Conservation (phyloP, 768 basidiomycete species). For the Pholiota molesta region DNA sequence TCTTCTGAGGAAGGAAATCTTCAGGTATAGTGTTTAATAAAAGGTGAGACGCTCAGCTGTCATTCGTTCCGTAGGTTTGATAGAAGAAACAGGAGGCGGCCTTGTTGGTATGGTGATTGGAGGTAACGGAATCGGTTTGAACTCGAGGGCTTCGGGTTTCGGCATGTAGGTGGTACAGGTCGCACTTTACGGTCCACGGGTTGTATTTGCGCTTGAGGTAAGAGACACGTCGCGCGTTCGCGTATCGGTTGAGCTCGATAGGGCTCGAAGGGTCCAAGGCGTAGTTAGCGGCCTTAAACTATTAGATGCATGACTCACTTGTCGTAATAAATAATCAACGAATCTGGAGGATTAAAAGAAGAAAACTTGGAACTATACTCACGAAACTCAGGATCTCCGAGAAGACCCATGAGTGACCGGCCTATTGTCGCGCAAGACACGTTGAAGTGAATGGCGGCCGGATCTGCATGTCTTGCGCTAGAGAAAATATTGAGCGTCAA, state of each 20-base stretch:
- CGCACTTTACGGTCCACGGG: constrained; percentile 28
- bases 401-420: constrained; percentile 4
- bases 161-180: constrained; percentile 31
- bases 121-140: constrained; percentile 2
- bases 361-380: constrained; percentile 3
- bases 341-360: constrained; percentile 4
- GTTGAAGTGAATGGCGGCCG: not conserved
- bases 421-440: constrained; percentile 10
- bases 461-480: not conserved
- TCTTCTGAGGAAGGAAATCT: constrained; percentile 12
- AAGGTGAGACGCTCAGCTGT: no score
- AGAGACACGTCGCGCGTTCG: not conserved
- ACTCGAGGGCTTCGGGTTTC: constrained; percentile 12
- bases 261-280: constrained; percentile 5
- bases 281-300: not conserved
- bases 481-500: not conserved
- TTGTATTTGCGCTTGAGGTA: constrained; percentile 21
- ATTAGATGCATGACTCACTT: not conserved
- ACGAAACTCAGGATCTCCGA: constrained; percentile 6
- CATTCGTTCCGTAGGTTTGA: not conserved
- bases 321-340: not conserved
- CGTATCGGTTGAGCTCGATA: not conserved
- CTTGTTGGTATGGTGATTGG: not conserved
- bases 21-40: not conserved
- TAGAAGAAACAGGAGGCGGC: not conserved